Base-by-base conservation (phyloP, 306 rosid genomes). In the Vicia faba region DNA sequence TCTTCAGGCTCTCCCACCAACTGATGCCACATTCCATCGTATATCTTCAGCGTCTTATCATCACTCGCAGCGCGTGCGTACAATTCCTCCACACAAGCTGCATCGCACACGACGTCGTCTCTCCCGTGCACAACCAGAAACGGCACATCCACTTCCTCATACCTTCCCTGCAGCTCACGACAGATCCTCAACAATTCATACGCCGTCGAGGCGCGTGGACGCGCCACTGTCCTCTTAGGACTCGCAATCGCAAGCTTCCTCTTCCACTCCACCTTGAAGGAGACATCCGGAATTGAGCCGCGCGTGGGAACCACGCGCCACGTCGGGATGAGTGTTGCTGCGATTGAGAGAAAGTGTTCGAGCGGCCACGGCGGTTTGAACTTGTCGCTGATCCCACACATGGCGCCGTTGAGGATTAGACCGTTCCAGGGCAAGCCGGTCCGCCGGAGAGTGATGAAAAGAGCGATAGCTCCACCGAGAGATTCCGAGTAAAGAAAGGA, bases 331-430 rank as follows among this genome's bases (percentile, higher is more conserved):
- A 93, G 18, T 11, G 92, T 85, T 0, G 95, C 99, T 0, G 66
- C 95, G 4, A 86, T 7, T 14, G 85, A 88, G 1, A 93, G 89
- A 5, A 93, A 78, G 74, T 90, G 96, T 73, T 90, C 99, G 11
- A 93, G 68, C 5, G 99, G 97, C 99, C 99, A 93, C 28, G 95
- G 97, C 11, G 99, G 99, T 66, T 90, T 93, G 92, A 93, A 80
- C 82, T 90, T 90, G 29, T 80, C 80, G 78, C 99, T 93, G 74
- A 93, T 82, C 1, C 97, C 99, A 75, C 97, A 90, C 99, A 93
- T 88, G 13, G 99, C 96, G 11, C 99, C 99, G 78, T 90, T 93
- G 65, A 93, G 92, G 35, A 93, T 65, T 10, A 85, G 31, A 2
- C 99, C 97, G 64, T 81, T 76, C 95, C 95, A 93, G 3, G 77